Conservation (phyloP, 2,329 filamentous ascomycete species). For the Pseudogymnoascus sp. region DNA sequence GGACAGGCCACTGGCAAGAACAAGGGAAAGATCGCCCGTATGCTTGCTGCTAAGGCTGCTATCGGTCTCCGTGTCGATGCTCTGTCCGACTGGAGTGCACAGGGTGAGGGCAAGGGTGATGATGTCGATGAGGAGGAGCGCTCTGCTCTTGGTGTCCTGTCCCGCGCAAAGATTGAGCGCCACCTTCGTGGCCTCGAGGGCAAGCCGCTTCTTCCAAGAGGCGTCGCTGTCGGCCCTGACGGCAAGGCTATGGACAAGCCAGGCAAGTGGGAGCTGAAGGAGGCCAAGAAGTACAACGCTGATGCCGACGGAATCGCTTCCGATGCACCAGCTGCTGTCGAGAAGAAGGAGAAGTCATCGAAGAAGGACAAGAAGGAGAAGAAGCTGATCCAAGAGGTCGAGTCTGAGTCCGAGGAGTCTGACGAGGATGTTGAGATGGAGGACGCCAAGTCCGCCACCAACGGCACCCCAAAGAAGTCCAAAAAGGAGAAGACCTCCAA, state of each 20-base stretch:
- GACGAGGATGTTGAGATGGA: conserved; percentile 23
- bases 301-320: conserved; percentile 80
- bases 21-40: conserved; percentile 98
- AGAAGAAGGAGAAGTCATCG: conserved; percentile 40
- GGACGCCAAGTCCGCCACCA: conserved; percentile 29
- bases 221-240: conserved; percentile 65
- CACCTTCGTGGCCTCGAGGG: conserved; percentile 74
- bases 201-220: conserved; percentile 74
- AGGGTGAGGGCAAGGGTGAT: conserved; percentile 54
- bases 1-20: conserved; percentile 96
- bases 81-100: conserved; percentile 65
- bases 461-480: conserved; percentile 17
- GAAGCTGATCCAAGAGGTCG: conserved; percentile 25
- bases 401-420: conserved; percentile 17
- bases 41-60: conserved; percentile 87
- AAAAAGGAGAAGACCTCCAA: conserved; percentile 38
- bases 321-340: conserved; percentile 51
- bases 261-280: conserved; percentile 84
- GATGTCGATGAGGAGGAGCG: conserved; percentile 81
- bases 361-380: conserved; percentile 43
- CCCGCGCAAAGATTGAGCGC: conserved; percentile 66
- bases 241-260: conserved; percentile 52
- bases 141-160: conserved; percentile 65
- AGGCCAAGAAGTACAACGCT: conserved; percentile 86
- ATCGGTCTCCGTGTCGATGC: conserved; percentile 91